A percentile compares a stretch with the other conserved stretches of the same genome.
Evolutionary conservation across 176 grass and related monocot species (phyloP).

Genomic region (Oryza nivara): DNA sequence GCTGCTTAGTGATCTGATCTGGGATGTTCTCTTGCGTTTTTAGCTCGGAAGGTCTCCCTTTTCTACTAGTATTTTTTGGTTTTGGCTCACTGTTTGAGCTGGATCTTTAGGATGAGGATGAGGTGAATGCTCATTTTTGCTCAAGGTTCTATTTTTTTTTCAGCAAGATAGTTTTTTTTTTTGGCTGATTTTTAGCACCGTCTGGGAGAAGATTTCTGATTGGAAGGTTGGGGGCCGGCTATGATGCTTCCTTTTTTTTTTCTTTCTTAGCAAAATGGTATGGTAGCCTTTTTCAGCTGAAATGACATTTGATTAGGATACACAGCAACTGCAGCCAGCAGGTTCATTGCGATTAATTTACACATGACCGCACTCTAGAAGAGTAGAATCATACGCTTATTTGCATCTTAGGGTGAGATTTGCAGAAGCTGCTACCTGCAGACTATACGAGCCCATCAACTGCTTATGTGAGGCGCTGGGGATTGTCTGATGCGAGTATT

Average conservation of each 20-base stretch:
- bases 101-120: slow-evolving; percentile 43
- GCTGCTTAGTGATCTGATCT: slow-evolving; percentile 52
- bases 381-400: no score
- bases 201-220: slow-evolving; percentile 17
- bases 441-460: no score
- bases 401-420: not conserved
- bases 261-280: not conserved
- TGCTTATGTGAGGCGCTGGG: no score
- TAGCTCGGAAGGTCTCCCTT: slow-evolving; percentile 16
- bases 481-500: no score
- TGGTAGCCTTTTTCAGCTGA: slow-evolving; percentile 37
- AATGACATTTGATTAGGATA: slow-evolving; percentile 39
- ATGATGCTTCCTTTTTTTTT: slow-evolving; percentile 37
- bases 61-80: not conserved
- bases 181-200: not conserved
- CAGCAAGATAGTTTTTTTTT: slow-evolving; percentile 12
- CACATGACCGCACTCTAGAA: not conserved
- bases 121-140: slow-evolving; percentile 18
- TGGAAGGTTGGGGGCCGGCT: slow-evolving; percentile 39
- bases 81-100: not conserved
- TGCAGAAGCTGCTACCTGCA: no score
- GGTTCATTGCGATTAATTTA: slow-evolving; percentile 16
- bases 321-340: not conserved
- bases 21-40: slow-evolving; percentile 9
- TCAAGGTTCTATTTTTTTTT: not conserved